A percentile compares a stretch with the other conserved stretches of the same genome.
These are phyloP conservation scores for Vicia sativa DNA, from an alignment of 306 rosid species.

Conservation along the genomic window DNA sequence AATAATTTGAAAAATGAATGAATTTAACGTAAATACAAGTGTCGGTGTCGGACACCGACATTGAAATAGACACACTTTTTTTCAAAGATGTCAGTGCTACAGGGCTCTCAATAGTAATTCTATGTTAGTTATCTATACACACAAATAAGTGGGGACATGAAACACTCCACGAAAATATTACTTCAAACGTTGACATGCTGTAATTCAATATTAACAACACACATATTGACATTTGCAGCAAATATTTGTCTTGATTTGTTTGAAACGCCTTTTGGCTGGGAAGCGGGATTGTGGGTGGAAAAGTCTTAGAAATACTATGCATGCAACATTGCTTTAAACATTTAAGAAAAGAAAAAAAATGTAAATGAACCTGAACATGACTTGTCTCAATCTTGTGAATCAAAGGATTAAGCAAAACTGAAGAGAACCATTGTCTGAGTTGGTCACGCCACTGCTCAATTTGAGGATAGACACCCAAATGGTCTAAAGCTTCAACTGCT, in stretches of 20 bases:
- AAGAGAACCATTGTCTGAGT: slow-evolving; percentile 93
- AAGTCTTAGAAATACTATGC: slow-evolving; percentile 18
- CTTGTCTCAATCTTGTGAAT: slow-evolving; percentile 77
- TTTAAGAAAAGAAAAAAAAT: slow-evolving; percentile 28
- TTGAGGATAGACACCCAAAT: slow-evolving; percentile 84
- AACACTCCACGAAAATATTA: too few species aligned
- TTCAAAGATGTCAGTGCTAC: too few species aligned
- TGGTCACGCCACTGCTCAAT: slow-evolving; percentile 93
- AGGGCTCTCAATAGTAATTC: slow-evolving; percentile 5
- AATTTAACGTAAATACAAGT: too few species aligned
- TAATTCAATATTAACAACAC: neutral
- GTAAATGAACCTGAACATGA: slow-evolving; percentile 70
- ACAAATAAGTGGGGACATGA: neutral
- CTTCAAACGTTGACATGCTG: neutral
- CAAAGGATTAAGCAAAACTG: slow-evolving; percentile 75
- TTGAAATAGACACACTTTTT: too few species aligned
- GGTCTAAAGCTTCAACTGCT: slow-evolving; percentile 75
- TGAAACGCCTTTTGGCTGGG: neutral
- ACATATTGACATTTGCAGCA: neutral
- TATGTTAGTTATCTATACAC: neutral
- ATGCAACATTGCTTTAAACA: slow-evolving; percentile 22
- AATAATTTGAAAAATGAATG: too few species aligned
- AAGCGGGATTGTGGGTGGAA: neutral
- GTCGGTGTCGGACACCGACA: too few species aligned
- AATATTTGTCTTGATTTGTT: slow-evolving; percentile 9